Percentiles rank a stretch among this genome's conserved stretches.
phyloP scores from a whole-genome alignment of 305 asterid genomes.

The Euphrasia arctica region DNA sequence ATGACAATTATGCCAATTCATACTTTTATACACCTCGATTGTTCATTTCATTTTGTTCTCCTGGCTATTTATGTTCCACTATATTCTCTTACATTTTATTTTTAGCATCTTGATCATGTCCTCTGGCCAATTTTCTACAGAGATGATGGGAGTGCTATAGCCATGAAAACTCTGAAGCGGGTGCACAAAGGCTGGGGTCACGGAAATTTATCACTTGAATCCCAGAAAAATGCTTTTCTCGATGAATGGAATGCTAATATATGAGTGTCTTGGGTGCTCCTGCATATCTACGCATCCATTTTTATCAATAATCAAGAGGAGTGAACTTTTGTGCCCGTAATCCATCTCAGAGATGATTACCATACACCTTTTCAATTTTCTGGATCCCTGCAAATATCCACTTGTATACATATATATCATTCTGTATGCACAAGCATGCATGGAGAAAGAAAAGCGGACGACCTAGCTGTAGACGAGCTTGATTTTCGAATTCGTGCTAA shows the following conservation, averaged over 20 bases:
- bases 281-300: not conserved
- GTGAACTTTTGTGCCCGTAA: conserved; percentile 24
- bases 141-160: conserved; percentile 75
- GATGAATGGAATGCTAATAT: conserved; percentile 41
- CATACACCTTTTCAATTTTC: not conserved
- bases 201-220: conserved; percentile 32
- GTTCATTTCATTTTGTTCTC: not conserved
- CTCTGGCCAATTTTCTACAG: conserved; percentile 40
- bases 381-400: not conserved
- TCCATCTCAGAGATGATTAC: conserved; percentile 1
- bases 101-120: conserved; percentile 23
- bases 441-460: not conserved
- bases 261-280: conserved; percentile 18
- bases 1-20: not conserved
- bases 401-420: not conserved
- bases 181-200: conserved; percentile 92
- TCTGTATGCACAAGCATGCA: not conserved
- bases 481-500: not conserved
- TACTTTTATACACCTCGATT: not conserved
- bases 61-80: conserved; percentile 4
- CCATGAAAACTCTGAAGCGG: conserved; percentile 77
- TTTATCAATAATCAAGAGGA: not conserved
- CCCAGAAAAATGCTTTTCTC: conserved; percentile 41
- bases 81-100: conserved; percentile 3
- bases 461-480: not conserved